These are phyloP conservation scores for Trypanosomatidae sp. DNA, from an alignment of 208 protist genomes.

Conservation along the genomic window DNA sequence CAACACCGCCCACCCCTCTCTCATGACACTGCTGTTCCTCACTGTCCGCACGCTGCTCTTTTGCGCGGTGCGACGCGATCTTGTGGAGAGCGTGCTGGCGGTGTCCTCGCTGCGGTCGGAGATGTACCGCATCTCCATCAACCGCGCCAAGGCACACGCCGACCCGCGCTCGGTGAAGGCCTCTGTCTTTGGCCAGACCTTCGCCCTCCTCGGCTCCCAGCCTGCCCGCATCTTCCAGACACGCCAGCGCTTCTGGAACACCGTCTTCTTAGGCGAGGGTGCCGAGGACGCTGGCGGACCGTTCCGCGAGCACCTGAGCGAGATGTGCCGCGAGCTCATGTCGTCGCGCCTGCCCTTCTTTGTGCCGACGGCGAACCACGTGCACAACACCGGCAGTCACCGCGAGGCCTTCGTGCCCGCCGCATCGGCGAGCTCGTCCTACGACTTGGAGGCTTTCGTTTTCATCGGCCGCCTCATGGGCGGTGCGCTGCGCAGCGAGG, in stretches of 20 bases:
- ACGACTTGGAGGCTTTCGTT: constrained; percentile 70
- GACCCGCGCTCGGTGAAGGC: constrained; percentile 38
- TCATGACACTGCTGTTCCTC: constrained; percentile 68
- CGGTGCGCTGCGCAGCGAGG: constrained; percentile 87
- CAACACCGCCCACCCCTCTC: constrained; percentile 38
- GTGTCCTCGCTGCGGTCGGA: constrained; percentile 79
- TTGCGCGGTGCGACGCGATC: constrained; percentile 47
- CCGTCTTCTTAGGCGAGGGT: constrained; percentile 91
- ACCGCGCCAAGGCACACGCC: constrained; percentile 63
- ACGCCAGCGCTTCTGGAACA: constrained; percentile 87
- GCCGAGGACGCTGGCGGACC: constrained; percentile 94
- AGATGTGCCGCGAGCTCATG: constrained; percentile 94
- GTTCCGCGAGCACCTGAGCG: constrained; percentile 91
- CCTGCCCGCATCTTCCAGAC: constrained; percentile 83
- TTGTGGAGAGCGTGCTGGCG: constrained; percentile 67
- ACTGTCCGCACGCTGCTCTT: constrained; percentile 69
- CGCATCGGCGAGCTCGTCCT: constrained; percentile 49
- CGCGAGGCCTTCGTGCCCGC: constrained; percentile 90
- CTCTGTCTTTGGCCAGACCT: constrained; percentile 91
- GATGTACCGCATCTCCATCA: constrained; percentile 84
- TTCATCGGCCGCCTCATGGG: constrained; percentile 96
- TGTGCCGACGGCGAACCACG: constrained; percentile 91
- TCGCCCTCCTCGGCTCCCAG: constrained; percentile 59
- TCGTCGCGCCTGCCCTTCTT: constrained; percentile 79
- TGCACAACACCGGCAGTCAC: constrained; percentile 81